Conservation (phyloP, 257 asterid genomes). For the Fraxinus quadrangulata region DNA sequence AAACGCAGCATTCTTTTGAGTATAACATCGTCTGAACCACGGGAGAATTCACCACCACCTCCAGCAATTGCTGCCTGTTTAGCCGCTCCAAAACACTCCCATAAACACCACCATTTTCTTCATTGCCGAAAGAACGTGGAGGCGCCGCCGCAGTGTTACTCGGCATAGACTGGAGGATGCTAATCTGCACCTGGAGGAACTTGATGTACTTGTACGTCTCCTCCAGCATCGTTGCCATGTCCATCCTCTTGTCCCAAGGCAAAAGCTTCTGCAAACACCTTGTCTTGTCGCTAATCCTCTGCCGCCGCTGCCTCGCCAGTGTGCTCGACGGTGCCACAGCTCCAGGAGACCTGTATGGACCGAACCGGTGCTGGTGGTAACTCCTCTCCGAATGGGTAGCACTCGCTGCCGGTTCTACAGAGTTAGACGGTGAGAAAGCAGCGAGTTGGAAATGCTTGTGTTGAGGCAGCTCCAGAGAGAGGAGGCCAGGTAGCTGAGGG, state of each 20-base stretch:
- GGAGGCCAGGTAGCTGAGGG: constrained; percentile 38
- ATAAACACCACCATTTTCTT: neutral
- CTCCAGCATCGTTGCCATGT: constrained; percentile 67
- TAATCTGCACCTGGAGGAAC: constrained; percentile 74
- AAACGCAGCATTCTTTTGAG: constrained; percentile 64
- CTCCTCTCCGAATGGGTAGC: neutral
- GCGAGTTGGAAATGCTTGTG: constrained; percentile 15
- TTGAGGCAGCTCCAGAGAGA: constrained; percentile 40
- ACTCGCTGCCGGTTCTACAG: constrained; percentile 12
- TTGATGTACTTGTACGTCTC: constrained; percentile 75
- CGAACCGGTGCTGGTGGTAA: constrained; percentile 1
- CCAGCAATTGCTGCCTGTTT: constrained; percentile 69
- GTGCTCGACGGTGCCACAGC: neutral
- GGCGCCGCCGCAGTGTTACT: constrained; percentile 3
- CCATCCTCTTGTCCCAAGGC: constrained; percentile 65
- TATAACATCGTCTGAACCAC: constrained; percentile 56
- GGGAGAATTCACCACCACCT: constrained; percentile 62
- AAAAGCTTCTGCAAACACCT: constrained; percentile 51
- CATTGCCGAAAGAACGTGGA: neutral
- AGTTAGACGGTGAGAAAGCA: constrained; percentile 16
- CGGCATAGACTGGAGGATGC: constrained; percentile 70
- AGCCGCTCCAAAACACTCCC: constrained; percentile 45
- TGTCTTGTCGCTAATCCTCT: constrained; percentile 57
- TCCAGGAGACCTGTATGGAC: constrained; percentile 7
- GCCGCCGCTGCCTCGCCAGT: constrained; percentile 26